Evolutionary conservation across 371 early-diverging fungal genomes (phyloP), one percentile per base, ranked within the genome.

Genomic region (Ordospora colligata): DNA sequence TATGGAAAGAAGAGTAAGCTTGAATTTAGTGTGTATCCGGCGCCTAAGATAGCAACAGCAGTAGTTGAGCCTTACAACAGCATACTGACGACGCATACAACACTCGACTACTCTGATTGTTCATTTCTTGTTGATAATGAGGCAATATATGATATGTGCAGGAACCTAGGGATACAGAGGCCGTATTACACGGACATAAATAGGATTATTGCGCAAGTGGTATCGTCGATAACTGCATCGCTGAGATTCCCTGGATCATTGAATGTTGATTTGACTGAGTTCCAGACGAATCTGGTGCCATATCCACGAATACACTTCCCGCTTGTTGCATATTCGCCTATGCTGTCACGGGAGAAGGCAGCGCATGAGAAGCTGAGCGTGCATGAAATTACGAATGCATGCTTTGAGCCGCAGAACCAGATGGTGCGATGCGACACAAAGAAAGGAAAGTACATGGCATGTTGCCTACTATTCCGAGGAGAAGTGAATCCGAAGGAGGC

Each of bases 91-190:
- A 95, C 95, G 65, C 96, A 86, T 67, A 80, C 93, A 85, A 94
- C 96, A 58, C 87, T 96, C 21, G 96, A 95, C 87, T 93, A 96
- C 88, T 90, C 93, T 52, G 94, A 96, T 87, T 94, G 94, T 86
- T 90, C 96, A 69, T 97, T 97, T 88, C 91, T 95, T 91, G 94
- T 96, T 58, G 97, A 96, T 86, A 96, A 96, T 87, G 94, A 95
- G 87, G 82, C 82, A 5, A 85, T 83, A 66, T 97, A 97, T 85
- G 95, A 95, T 83, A 96, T 98, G 84, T 96, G 96, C 89, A 90
- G 91, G 82, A 96, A 94, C 88, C 87, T 98, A 72, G 96, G 93
- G 86, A 93, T 96, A 84, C 90, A 90, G 81, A 90, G 94, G 63
- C 99, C 99, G 74, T 90, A 91, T 58, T 96, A 95, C 88, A 88